These are phyloP conservation scores for Wickerhamiella sorbophila DNA, from an alignment of 805 yeast species.

Conservation along the genomic window DNA sequence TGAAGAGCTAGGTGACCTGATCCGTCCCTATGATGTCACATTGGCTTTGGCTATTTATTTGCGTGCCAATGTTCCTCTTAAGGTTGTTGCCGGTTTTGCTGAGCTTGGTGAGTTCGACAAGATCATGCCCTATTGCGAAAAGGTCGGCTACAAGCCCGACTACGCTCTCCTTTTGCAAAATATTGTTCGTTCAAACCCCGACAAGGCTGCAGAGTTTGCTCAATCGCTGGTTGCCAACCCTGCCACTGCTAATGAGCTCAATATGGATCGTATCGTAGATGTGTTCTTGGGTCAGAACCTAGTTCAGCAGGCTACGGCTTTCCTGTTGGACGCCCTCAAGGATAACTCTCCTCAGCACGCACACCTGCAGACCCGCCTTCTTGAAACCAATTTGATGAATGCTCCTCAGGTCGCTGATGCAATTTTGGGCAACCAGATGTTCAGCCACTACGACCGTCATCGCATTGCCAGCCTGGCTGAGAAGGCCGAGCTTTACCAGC, in stretches of 20 bases:
- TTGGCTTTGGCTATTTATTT: constrained; percentile 84
- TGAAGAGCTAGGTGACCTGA: constrained; percentile 96
- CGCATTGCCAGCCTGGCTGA: constrained; percentile 87
- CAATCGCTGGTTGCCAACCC: constrained; percentile 60
- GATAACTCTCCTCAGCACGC: constrained; percentile 90
- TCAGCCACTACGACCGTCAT: constrained; percentile 87
- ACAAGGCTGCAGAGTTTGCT: constrained; percentile 95
- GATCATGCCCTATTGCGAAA: constrained; percentile 84
- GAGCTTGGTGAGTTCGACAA: constrained; percentile 95
- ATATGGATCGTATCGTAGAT: constrained; percentile 79
- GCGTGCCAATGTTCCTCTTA: constrained; percentile 67
- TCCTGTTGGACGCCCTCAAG: constrained; percentile 86
- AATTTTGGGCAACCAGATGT: constrained; percentile 87
- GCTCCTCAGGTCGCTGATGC: constrained; percentile 99
- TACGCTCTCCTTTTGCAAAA: constrained; percentile 80
- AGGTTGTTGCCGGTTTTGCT: constrained; percentile 83
- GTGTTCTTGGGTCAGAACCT: constrained; percentile 87
- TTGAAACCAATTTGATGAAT: constrained; percentile 82
- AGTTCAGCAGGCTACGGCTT: constrained; percentile 96
- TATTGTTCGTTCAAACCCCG: constrained; percentile 87
- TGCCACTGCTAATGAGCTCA: constrained; percentile 36
- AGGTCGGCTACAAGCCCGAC: constrained; percentile 80
- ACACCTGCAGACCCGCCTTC: constrained; percentile 82
- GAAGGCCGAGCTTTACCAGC: constrained; percentile 87
- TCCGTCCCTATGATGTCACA: constrained; percentile 72